Evolutionary conservation across 164 flowering plant species (phyloP).

Genomic region (Berberis vulgaris): DNA sequence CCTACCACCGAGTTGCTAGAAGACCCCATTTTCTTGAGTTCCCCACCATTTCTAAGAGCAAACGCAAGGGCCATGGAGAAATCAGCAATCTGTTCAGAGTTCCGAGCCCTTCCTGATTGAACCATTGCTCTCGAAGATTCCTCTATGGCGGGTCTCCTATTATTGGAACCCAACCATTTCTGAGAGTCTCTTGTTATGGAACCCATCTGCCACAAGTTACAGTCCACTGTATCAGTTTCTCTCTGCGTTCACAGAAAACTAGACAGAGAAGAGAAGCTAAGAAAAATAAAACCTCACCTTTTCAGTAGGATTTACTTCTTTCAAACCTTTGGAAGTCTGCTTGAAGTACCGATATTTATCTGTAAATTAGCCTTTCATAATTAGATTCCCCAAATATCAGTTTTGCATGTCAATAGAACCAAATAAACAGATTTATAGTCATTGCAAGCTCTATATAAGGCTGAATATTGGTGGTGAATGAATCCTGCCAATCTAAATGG

Average conservation of each 20-base stretch:
- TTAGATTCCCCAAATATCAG: neutral
- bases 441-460: no score
- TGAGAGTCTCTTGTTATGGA: slow-evolving; percentile 10
- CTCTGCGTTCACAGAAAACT: neutral
- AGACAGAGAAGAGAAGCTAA: neutral
- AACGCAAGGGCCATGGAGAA: slow-evolving; percentile 55
- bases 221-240: slow-evolving; percentile 4
- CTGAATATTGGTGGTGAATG: no score
- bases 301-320: slow-evolving; percentile 19
- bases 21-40: slow-evolving; percentile 26
- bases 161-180: slow-evolving; percentile 14
- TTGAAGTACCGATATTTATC: slow-evolving; percentile 32
- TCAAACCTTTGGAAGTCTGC: slow-evolving; percentile 34
- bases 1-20: slow-evolving; percentile 27
- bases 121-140: slow-evolving; percentile 49
- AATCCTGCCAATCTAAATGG: no score
- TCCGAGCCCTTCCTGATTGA: slow-evolving; percentile 29
- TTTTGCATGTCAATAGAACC: no score
- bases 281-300: slow-evolving; percentile 27
- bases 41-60: slow-evolving; percentile 55
- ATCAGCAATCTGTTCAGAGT: slow-evolving; percentile 37
- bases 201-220: slow-evolving; percentile 25
- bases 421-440: no score
- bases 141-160: slow-evolving; percentile 13
- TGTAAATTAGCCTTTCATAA: slow-evolving; percentile 15